Conservation (phyloP, 352 stramenopile species). For the Plasmopara muralis region DNA sequence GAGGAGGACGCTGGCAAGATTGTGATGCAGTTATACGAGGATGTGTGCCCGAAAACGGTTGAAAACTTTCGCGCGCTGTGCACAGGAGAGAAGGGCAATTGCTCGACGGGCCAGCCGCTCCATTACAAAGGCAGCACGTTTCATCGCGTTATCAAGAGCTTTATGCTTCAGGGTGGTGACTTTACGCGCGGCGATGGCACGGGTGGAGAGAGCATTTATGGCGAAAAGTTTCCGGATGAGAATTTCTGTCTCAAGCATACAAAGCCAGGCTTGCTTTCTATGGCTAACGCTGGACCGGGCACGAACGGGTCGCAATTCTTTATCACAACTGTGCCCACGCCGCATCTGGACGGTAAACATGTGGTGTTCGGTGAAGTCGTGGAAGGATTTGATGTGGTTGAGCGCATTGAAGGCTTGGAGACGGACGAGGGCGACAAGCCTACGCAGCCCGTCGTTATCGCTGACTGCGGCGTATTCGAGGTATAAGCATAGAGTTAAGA, state of each 20-base stretch:
- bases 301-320: slow-evolving; percentile 98
- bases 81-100: slow-evolving; percentile 95
- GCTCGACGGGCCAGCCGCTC: slow-evolving; percentile 75
- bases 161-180: slow-evolving; percentile 94
- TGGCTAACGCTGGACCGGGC: slow-evolving; percentile 94
- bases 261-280: slow-evolving; percentile 91
- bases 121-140: slow-evolving; percentile 98
- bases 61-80: slow-evolving; percentile 98
- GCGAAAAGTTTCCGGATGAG: slow-evolving; percentile 94
- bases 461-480: slow-evolving; percentile 91
- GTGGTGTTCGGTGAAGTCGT: slow-evolving; percentile 95
- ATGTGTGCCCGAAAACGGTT: slow-evolving; percentile 94
- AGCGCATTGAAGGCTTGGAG: slow-evolving; percentile 88
- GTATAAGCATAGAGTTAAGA: slow-evolving; percentile 13
- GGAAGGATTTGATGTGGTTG: slow-evolving; percentile 88
- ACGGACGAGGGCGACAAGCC: slow-evolving; percentile 91
- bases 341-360: slow-evolving; percentile 97
- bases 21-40: slow-evolving; percentile 95
- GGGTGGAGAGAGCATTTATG: slow-evolving; percentile 92
- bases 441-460: slow-evolving; percentile 87
- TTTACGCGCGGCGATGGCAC: slow-evolving; percentile 95
- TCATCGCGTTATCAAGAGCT: slow-evolving; percentile 96
- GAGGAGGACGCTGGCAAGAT: slow-evolving; percentile 84
- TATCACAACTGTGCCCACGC: slow-evolving; percentile 90
- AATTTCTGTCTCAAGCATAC: slow-evolving; percentile 98